Conservation (phyloP, 441 rosid species). For the Jatropha multifida region DNA sequence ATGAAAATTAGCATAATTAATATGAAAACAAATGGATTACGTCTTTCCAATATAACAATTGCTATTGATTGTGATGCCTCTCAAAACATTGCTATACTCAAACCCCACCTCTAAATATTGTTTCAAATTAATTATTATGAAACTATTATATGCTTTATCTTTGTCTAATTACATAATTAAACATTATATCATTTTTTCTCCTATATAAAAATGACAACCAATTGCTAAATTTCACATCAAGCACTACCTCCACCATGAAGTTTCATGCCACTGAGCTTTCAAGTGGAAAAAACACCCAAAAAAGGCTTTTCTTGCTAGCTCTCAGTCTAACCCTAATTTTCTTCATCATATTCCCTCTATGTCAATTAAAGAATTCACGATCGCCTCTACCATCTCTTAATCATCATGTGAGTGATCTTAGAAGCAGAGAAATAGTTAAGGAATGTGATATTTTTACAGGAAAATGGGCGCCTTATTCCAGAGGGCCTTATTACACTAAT, state of each 20-base stretch:
- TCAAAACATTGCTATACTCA: not conserved
- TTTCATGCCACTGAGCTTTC: slow-evolving; percentile 21
- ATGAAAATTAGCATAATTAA: not conserved
- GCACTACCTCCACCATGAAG: slow-evolving; percentile 31
- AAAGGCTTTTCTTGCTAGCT: slow-evolving; percentile 17
- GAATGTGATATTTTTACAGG: slow-evolving; percentile 62
- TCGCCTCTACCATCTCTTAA: slow-evolving; percentile 25
- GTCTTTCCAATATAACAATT: not conserved
- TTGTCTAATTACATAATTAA: slow-evolving; percentile 12
- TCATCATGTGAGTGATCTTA: slow-evolving; percentile 8
- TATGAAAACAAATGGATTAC: not conserved
- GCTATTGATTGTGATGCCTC: slow-evolving; percentile 6
- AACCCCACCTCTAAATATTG: not conserved
- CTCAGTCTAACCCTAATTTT: slow-evolving; percentile 29
- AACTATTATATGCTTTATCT: not conserved
- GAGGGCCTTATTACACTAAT: slow-evolving; percentile 62
- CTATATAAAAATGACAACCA: slow-evolving; percentile 17
- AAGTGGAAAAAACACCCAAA: slow-evolving; percentile 19
- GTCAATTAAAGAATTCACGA: slow-evolving; percentile 20
- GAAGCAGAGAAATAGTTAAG: slow-evolving; percentile 21
- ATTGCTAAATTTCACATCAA: slow-evolving; percentile 13
- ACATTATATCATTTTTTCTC: not conserved
- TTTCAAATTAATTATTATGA: not conserved
- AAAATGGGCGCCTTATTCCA: slow-evolving; percentile 54
- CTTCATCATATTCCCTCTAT: slow-evolving; percentile 36